Base-by-base conservation (phyloP, 2,329 filamentous ascomycete species). In the Penicillium sp. region DNA sequence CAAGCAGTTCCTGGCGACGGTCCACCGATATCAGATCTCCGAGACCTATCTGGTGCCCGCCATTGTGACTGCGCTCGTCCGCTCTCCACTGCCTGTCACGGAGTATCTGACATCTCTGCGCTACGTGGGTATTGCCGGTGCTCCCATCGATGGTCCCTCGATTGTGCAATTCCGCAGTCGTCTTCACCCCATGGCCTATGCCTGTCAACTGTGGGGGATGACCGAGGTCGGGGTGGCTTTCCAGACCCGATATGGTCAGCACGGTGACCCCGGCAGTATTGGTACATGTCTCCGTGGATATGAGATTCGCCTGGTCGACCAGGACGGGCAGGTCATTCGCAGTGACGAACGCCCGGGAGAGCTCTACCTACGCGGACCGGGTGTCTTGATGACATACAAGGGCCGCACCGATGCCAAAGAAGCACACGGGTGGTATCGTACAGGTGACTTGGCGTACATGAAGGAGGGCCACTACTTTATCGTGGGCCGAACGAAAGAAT, bases 161-260 rank as follows among this genome's bases (percentile, higher is more conserved):
- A 67, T 76, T 62, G 54, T 64, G n/a, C 59, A 65, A 41, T 65
- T 76, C 51, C 65, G 70, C 32, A 54, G 58, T 5, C 59, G 74
- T 24, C 70, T 79, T 35, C 58, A 69, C 26, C 52, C 54, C 1
- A 60, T 69, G 29, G 73, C 74, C 0, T 64, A 66, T 13, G 67
- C 78, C 11, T 66, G 66, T 8, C 75, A 77, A 49, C 68, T 77
- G 34, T 81, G 74, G 71, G 78, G 78, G 1, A 78, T 79, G 73
- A 80, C 77, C 0, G 78, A 81, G 60, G 69, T 61, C 55, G 77
- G 77, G 47, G 69, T 64, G 55, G 67, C 54, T 3, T 71, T 74
- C 57, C 69, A 72, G 46, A 68, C 65, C 45, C 63, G 61, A 13
- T 70, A 67, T 45, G 60, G 63, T 2, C 64, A 73, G 44, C 59